Evolutionary conservation across 1,139 yeast genomes (phyloP).

Genomic region (Candida sp.): DNA sequence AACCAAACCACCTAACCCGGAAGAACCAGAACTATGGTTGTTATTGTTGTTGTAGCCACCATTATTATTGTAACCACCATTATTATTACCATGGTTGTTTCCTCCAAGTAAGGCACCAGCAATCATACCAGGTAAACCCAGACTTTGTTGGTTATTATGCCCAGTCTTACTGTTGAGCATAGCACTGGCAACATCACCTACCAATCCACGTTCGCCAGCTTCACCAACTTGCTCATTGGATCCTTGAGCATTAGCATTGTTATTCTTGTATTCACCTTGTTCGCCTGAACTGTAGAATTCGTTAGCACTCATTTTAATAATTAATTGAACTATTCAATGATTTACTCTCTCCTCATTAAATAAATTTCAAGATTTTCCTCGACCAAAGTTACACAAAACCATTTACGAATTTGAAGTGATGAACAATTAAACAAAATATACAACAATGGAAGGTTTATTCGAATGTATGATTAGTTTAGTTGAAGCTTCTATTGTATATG

Average conservation of each 20-base stretch:
- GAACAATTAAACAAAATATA: no score
- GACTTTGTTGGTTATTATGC: background rate
- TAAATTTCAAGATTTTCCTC: no score
- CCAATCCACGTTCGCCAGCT: constrained; percentile 1
- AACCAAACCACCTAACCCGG: constrained; percentile 1
- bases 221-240: constrained; percentile 5
- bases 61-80: background rate
- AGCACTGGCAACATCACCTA: constrained; percentile 1
- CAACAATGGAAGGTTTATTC: no score
- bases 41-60: background rate
- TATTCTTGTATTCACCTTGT: constrained; percentile 28
- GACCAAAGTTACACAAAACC: background rate
- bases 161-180: background rate
- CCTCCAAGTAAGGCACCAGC: constrained; percentile 2
- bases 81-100: no score
- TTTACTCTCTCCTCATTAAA: no score
- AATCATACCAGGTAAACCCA: background rate
- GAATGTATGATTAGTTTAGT: no score
- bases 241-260: constrained; percentile 9
- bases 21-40: background rate
- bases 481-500: no score
- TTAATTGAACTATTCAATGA: background rate
- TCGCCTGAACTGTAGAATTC: constrained; percentile 53
- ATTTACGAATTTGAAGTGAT: no score
- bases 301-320: constrained; percentile 57